These are phyloP conservation scores for Brassica balearica DNA, from an alignment of 441 rosid genomes.

Conservation along the genomic window DNA sequence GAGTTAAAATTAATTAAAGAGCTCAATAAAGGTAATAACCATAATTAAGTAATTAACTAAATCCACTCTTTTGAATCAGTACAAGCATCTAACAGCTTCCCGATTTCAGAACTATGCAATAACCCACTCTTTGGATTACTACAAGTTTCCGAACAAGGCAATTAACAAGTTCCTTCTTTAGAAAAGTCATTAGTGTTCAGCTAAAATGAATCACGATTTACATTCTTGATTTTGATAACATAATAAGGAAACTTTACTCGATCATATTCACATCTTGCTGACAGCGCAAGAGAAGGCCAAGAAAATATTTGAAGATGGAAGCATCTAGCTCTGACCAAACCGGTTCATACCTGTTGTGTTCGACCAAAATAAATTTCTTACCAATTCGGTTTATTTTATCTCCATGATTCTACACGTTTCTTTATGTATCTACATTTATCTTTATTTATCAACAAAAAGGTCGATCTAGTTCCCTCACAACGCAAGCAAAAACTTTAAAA, in stretches of 20 bases:
- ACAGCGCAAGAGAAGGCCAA: slow-evolving; percentile 59
- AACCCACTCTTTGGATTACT: slow-evolving; percentile 91
- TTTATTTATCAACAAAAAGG: slow-evolving; percentile 19
- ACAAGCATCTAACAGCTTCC: slow-evolving; percentile 82
- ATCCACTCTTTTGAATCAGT: slow-evolving; percentile 89
- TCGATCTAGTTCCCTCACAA: slow-evolving; percentile 17
- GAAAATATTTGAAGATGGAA: neutral
- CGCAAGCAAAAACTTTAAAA: slow-evolving; percentile 5
- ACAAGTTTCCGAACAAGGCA: slow-evolving; percentile 55
- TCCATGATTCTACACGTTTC: too few species aligned
- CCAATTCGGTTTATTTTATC: neutral
- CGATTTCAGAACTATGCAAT: too few species aligned
- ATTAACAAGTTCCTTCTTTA: slow-evolving; percentile 79
- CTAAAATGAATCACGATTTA: neutral
- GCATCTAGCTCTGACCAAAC: neutral
- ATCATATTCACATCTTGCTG: slow-evolving; percentile 87
- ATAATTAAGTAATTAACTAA: neutral
- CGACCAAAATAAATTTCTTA: neutral
- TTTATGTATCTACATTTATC: neutral
- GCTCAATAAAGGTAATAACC: neutral
- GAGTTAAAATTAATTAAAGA: neutral
- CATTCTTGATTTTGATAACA: neutral
- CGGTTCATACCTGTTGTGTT: neutral
- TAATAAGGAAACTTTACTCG: slow-evolving; percentile 53
- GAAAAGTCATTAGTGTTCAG: neutral